Base-by-base conservation (phyloP, 2,329 filamentous ascomycete genomes). In the Paraconiothyrium sp. region DNA sequence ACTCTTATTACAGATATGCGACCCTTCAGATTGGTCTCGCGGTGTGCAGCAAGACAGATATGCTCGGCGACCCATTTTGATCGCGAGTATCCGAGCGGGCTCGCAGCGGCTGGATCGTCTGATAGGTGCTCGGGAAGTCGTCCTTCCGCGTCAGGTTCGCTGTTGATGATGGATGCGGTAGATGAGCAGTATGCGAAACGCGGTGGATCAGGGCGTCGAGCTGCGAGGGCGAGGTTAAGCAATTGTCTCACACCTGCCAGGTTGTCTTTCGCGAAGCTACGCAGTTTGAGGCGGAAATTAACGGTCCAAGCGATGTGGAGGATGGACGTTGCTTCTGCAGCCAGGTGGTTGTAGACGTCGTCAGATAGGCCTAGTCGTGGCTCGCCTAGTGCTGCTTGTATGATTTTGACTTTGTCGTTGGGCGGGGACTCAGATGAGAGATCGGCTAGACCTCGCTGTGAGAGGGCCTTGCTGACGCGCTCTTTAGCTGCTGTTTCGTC, bases 271-370 rank as follows among this genome's bases (percentile, higher is more conserved):
- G 82, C 82, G 67, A 90, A 90, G 61, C 83, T 86, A 43, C 75
- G 76, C 1, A 90, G 78, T 4, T 83, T 81, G 57, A 88, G 79
- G 30, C 83, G 84, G 78, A 90, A 90, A 74, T 90, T 90, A 20
- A 90, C 88, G 1, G 84, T 81, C 88, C 88, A 90, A 22, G 88
- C 88, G 8, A 88, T 81, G 71, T 90, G 88, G 58, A 91, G 83
- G 20, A 92, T 79, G 2, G 82, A 73, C 1, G 84, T 85, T 1
- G 81, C 75, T 59, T 83, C 76, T 3, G 65, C 63, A 0, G 78
- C 76, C 1, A 89, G 69, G 2, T 72, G 61, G 2, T 74, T 60
- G 68, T 85, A 85, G 7, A 76, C 69, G 0, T 76, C 68, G 1
- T 72, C 60, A 3, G 76, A 68, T 1, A 90, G 75, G 1, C 86